Evolutionary conservation across 352 stramenopile genomes (phyloP), one percentile per base, ranked within the genome.

Genomic region (Phytophthora litchii): DNA sequence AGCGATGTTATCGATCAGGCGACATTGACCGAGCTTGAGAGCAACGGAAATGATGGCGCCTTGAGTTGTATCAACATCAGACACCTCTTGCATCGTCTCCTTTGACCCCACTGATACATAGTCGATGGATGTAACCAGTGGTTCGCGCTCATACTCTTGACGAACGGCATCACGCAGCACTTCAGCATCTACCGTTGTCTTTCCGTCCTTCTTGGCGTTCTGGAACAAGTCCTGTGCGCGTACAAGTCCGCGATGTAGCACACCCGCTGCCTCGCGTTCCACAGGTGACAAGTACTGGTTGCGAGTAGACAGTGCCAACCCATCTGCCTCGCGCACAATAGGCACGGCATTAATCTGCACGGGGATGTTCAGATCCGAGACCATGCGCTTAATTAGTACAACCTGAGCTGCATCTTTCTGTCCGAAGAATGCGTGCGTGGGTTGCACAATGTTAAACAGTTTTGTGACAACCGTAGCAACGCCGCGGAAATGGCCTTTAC

Each of bases 381-480:
- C 94, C 32, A 99, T 89, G 17, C 95, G 81, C 62, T 96, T 87
- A 60, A 99, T 96, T 4, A 99, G 76, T 61, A 98, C 90, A 50
- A 95, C 98, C 73, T 99, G 97, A 4, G 97, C 91, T 4, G 96
- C 97, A 76, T 99, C 98, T 71, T 99, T 99, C 70, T 99, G 97
- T 13, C 98, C 98, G 77, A 99, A 99, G 74, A 98, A 99, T 14
- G 96, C 96, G 64, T 96, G 88, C 13, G 89, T 97, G 10, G 97
- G 97, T 57, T 91, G 78, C 40, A 99, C 95, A 60, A 99, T 96
- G 79, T 99, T 99, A 70, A 99, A 98, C 14, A 99, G 81, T 80
- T 99, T 99, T 41, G 94, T 96, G 3, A 99, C 97, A 53, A 99
- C 88, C 0, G 97, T 99, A 21, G 96, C 94, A n/a, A 99, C 97